These are phyloP conservation scores for Pichia manshurica DNA, from an alignment of 805 yeast genomes.

Conservation along the genomic window DNA sequence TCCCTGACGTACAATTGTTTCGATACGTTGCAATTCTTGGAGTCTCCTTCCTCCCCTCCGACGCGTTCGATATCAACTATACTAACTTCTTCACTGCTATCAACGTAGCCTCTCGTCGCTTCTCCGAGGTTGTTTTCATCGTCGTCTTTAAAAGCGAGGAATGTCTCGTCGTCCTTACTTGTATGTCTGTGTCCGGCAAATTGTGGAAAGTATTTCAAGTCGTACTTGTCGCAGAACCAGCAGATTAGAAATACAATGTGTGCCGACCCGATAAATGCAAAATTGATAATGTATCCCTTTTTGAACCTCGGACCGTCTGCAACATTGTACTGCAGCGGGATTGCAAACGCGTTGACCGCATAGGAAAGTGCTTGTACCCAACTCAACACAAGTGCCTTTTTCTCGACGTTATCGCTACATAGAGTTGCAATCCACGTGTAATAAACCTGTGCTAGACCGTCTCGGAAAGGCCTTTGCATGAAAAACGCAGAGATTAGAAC, in stretches of 20 bases:
- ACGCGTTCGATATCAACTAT: too few relatives aligned
- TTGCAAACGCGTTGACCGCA: slow-evolving; percentile 19
- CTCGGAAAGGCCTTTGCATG: slow-evolving; percentile 18
- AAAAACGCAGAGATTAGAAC: slow-evolving; percentile 40
- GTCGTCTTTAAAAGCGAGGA: too few relatives aligned
- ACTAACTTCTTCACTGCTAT: too few relatives aligned
- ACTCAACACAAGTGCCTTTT: slow-evolving; percentile 19
- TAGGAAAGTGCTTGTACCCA: slow-evolving; percentile 17
- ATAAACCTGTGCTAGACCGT: slow-evolving; percentile 19
- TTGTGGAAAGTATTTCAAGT: slow-evolving; percentile 12
- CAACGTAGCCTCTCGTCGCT: too few relatives aligned
- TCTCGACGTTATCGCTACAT: slow-evolving; percentile 21
- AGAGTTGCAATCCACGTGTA: slow-evolving; percentile 20
- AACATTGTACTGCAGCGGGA: slow-evolving; percentile 20
- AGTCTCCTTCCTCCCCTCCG: too few relatives aligned
- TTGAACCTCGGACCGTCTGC: slow-evolving; percentile 15
- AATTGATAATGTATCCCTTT: slow-evolving; percentile 17
- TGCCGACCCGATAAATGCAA: slow-evolving; percentile 11
- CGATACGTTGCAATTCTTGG: too few relatives aligned
- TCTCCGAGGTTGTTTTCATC: too few relatives aligned
- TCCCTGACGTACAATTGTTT: too few relatives aligned
- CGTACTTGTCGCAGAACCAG: slow-evolving; percentile 18
- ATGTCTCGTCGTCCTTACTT: neutral
- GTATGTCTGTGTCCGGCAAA: slow-evolving; percentile 17
- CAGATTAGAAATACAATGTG: slow-evolving; percentile 13